Evolutionary conservation across 2,329 filamentous ascomycete genomes (phyloP), one percentile per base, ranked within the genome.

Genomic region (Claviceps sp.): DNA sequence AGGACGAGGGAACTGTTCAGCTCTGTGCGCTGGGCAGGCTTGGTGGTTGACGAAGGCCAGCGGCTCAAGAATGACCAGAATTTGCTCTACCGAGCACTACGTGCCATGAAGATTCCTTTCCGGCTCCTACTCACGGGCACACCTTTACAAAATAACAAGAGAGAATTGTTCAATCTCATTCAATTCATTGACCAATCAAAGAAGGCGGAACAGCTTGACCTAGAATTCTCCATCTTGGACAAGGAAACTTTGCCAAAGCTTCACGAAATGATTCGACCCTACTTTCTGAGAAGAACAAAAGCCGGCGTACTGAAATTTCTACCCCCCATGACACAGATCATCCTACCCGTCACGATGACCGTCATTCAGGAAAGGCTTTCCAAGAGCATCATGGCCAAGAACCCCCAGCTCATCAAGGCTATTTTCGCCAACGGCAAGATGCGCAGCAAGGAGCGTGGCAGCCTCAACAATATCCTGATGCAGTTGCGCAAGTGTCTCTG

Each of bases 11-110:
- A 65, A 9, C 78, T 84, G 40, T 86, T 98, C 63, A 77, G 74
- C 26, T 72, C 72, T 13, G 79, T 95, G 22, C 82, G 81, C 43
- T 98, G 93, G 93, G 81, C 84, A 49, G 91, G 88, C 0, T 71
- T 98, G 37, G 81, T 98, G 14, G 87, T 97, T 1, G 93, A 98
- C 61, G 93, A 98, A 70, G 93, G 93, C 2, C 93, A 98, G 62
- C 82, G 93, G 3, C 72, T 98, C 53, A 98, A 98, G 68, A 97
- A 94, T 61, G 91, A 97, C 63, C 82, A 85, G 61, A 93, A 85
- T 49, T 72, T 85, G 42, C 76, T 97, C 0, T 97, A 97, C 64
- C 74, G 74, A 37, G 82, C 86, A 2, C 72, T 98, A 6, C 78
- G 72, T 43, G 75, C 79, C 3, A 79, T 96, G 66, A 84, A 80